These are phyloP conservation scores for Bolboschoenoplectus hybrid DNA, from an alignment of 202 grass and related monocot species.

Conservation along the genomic window DNA sequence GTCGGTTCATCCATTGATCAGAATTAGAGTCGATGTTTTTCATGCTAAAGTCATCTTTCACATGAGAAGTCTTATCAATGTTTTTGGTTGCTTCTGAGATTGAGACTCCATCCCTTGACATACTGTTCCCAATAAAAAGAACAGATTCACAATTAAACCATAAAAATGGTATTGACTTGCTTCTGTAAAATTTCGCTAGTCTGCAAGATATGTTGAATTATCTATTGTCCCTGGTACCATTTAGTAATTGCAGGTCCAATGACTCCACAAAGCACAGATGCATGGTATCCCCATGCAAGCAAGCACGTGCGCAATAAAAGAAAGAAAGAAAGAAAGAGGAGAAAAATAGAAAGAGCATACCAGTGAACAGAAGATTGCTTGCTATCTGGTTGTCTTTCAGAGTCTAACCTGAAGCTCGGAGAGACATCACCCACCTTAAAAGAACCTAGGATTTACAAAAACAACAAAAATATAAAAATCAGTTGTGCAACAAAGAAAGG, in stretches of 20 bases:
- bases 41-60: not conserved
- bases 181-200: not conserved
- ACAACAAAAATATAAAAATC: not conserved
- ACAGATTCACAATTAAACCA: not conserved
- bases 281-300: not conserved
- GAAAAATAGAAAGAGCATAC: not conserved
- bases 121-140: constrained; percentile 20
- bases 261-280: not conserved
- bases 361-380: not conserved
- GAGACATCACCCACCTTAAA: not conserved
- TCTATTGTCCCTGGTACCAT: not conserved
- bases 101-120: constrained; percentile 16
- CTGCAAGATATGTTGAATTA: constrained; percentile 17
- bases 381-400: not conserved
- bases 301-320: not conserved
- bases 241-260: not conserved
- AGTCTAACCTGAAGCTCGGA: constrained; percentile 22
- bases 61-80: constrained; percentile 1
- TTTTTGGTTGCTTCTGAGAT: constrained; percentile 14
- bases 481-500: not conserved
- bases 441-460: constrained; percentile 22
- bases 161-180: constrained; percentile 14
- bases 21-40: not conserved
- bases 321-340: not conserved
- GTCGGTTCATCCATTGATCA: constrained; percentile 20